Evolutionary conservation across 1,284 basidiomycete species (phyloP), one percentile per base, ranked within the genome.

Genomic region (Ganoderma multipileum): DNA sequence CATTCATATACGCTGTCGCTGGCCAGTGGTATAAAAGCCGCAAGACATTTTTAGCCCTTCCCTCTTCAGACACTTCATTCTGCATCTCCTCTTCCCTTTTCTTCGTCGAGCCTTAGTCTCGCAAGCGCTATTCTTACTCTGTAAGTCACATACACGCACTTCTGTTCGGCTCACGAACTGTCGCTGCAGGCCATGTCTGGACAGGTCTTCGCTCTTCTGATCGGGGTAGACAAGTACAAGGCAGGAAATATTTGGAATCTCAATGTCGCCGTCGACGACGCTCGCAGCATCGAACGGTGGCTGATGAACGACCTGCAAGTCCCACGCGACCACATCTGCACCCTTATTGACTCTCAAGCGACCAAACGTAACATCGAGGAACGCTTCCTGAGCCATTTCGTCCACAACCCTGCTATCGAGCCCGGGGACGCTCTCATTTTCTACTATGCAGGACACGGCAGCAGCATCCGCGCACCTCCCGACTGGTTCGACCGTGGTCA

Each of bases 401-500:
- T 87, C 70, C 85, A 87, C 74, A 91, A 92, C 73, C 79, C 84
- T 14, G 79, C 78, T 33, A 89, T 92, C 63, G 83, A 86, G 47
- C 79, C 77, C 36, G 89, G 86, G 20, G 90, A 92, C 68, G 86
- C 90, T 39, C 84, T 92, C 54, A 73, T 92, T 68, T 77, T 92
- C 64, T 92, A 89, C 73, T 92, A 90, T 73, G 88, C 91, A 42
- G 90, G 90, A 23, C 90, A 91, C 74, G 90, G 90, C 20, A 88
- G 86, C 74, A 82, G 79, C 64, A 76, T 88, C 50, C 76, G 80
- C 20, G 85, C 88, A 30, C 90, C 89, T 61, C 77, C 80, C 54
- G 86, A 83, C 61, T 91, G 89, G 89, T 86, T 83, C 71, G 81
- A 82, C 68, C 79, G 78, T 47, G 79, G 79, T 57, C 68, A 78